Evolutionary conservation across 495 filamentous ascomycete species (phyloP), one percentile per base, ranked within the genome.

Genomic region (Entonaema liquescens): DNA sequence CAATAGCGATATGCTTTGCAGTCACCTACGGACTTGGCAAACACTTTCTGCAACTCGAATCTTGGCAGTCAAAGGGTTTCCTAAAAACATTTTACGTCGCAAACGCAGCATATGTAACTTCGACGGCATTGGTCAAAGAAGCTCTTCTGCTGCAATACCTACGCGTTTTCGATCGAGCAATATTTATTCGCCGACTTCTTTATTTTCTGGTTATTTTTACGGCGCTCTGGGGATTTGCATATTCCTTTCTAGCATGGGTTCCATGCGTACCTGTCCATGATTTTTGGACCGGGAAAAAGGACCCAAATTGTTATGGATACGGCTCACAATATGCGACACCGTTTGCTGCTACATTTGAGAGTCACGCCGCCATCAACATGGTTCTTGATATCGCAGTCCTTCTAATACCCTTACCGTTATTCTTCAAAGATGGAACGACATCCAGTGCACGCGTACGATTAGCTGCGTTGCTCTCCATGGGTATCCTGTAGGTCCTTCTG

Each of bases 111-210:
- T 79, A 79, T 49, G 52, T 68, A 28, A 72, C 75, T 9, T 73
- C 76, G 3, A 75, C 76, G 4, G 70, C 75, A 1, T 50, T 78
- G 13, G 77, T 81, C 66, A 81, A 81, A 52, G 65, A 77, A 23
- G 74, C 79, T 8, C 69, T 81, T 15, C 62, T 81, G 2, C 58
- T 81, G 12, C 79, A 81, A 17, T 81, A 79, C 50, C 73, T 77
- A 15, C 76, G 79, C 13, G 36, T 80, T 21, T 79, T 74, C 66
- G 53, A 70, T 5, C 68, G 60, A 19, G 70, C 60, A 2, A 31
- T 72, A 1, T 31, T 67, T 2, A 31, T 77, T n/a, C 67, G 49
- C 57, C 70, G 68, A 3, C n/a, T 15, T 73, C 2, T 55, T 74
- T n/a, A 62, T 70, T 33, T 13, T 21, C 42, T 77, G 28, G 57